These are phyloP conservation scores for Diaporthe sp. DNA, from an alignment of 2,329 filamentous ascomycete genomes.

Conservation along the genomic window DNA sequence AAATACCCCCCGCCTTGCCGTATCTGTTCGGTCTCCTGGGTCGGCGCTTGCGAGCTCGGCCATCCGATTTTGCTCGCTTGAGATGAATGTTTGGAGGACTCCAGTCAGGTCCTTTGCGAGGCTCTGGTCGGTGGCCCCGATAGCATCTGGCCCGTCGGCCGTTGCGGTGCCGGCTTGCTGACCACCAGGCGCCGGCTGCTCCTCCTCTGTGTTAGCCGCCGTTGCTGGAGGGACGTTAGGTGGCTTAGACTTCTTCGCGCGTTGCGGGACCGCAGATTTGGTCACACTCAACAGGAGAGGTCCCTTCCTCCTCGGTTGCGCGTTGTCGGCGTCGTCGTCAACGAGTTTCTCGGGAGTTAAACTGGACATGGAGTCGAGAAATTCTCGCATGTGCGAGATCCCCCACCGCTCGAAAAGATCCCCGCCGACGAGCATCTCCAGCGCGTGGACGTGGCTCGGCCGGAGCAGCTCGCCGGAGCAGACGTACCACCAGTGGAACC, in stretches of 20 bases:
- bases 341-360: not conserved
- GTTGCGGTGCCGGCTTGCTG: not conserved
- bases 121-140: not conserved
- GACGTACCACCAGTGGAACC: slow-evolving; percentile 19
- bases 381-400: not conserved
- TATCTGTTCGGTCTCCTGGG: not conserved
- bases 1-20: not conserved
- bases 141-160: not conserved
- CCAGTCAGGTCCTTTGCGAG: not conserved
- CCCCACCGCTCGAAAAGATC: not conserved
- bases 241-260: not conserved
- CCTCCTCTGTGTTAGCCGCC: not conserved
- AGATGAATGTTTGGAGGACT: no score
- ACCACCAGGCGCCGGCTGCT: not conserved
- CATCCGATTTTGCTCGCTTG: not conserved
- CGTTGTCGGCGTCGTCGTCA: not conserved
- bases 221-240: not conserved
- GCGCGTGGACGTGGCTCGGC: not conserved
- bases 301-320: no score
- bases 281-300: not conserved
- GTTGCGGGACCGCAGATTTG: not conserved
- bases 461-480: not conserved
- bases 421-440: not conserved
- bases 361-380: not conserved
- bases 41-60: not conserved